These are phyloP conservation scores for Atkinsonella texensis DNA, from an alignment of 2,329 filamentous ascomycete species.

Conservation along the genomic window DNA sequence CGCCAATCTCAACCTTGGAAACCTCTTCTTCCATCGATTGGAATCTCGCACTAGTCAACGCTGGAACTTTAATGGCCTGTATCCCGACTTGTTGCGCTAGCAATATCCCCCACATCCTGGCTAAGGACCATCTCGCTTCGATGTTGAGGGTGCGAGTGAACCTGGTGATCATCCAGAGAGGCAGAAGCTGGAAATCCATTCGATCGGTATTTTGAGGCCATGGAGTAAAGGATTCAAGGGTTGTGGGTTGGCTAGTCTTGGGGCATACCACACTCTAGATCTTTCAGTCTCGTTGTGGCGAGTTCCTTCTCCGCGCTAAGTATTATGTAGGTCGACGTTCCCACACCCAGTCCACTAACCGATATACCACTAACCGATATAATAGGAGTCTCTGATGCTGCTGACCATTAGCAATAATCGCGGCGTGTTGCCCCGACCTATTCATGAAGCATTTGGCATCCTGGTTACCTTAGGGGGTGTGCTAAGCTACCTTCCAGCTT, in stretches of 20 bases:
- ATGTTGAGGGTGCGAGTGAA: background rate
- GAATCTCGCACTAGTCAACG: background rate
- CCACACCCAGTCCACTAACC: too few relatives aligned
- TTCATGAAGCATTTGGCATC: background rate
- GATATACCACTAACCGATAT: too few relatives aligned
- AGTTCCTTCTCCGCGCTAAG: too few relatives aligned
- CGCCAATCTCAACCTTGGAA: background rate
- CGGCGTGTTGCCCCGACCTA: background rate
- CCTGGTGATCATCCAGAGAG: background rate
- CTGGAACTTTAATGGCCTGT: background rate
- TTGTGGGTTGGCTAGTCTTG: too few relatives aligned
- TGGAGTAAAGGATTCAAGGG: too few relatives aligned
- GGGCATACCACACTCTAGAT: too few relatives aligned
- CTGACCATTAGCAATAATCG: background rate
- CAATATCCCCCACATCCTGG: background rate
- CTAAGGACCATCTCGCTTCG: too few relatives aligned
- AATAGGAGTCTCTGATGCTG: too few relatives aligned
- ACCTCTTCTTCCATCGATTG: background rate
- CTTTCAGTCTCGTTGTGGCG: too few relatives aligned
- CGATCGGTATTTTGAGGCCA: too few relatives aligned
- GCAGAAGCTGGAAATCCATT: too few relatives aligned
- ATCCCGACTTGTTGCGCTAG: background rate
- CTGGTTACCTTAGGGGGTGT: background rate
- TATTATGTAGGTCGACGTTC: too few relatives aligned
- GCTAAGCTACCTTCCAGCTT: background rate